Evolutionary conservation across 1,284 basidiomycete species (phyloP).

Genomic region (Phellinidium pouzarii): DNA sequence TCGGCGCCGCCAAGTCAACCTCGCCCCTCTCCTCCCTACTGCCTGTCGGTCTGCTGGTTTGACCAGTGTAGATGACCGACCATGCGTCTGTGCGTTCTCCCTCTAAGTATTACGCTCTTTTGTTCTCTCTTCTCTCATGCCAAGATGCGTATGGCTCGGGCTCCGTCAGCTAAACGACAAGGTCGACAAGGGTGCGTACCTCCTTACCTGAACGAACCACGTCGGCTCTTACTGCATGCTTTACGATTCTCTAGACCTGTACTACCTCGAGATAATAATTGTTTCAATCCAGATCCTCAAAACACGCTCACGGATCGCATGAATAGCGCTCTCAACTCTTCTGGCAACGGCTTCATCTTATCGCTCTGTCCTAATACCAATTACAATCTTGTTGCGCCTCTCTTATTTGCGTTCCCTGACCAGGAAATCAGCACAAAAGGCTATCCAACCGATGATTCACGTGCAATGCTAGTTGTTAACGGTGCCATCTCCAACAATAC

Average conservation of each 20-base stretch:
- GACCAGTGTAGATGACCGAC: constrained; percentile 1
- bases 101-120: constrained; percentile 5
- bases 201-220: background rate
- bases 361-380: constrained; percentile 55
- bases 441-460: constrained; percentile 53
- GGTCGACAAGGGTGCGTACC: constrained; percentile 1
- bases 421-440: constrained; percentile 77
- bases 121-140: constrained; percentile 6
- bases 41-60: background rate
- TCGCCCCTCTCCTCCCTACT: background rate
- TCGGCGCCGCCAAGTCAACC: too few species aligned
- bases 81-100: background rate
- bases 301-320: constrained; percentile 64
- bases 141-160: background rate
- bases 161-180: background rate
- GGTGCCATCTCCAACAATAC: constrained; percentile 48
- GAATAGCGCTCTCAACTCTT: constrained; percentile 57
- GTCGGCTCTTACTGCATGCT: background rate
- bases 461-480: constrained; percentile 50
- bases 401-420: constrained; percentile 55
- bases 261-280: constrained; percentile 24
- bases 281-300: constrained; percentile 48
- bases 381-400: constrained; percentile 58
- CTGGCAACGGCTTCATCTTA: constrained; percentile 58
- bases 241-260: background rate